Percentiles rank a stretch among this genome's conserved stretches.
These are phyloP conservation scores for Dianthus caryophyllus DNA, from an alignment of 148 eudicot genomes.

Conservation along the genomic window DNA sequence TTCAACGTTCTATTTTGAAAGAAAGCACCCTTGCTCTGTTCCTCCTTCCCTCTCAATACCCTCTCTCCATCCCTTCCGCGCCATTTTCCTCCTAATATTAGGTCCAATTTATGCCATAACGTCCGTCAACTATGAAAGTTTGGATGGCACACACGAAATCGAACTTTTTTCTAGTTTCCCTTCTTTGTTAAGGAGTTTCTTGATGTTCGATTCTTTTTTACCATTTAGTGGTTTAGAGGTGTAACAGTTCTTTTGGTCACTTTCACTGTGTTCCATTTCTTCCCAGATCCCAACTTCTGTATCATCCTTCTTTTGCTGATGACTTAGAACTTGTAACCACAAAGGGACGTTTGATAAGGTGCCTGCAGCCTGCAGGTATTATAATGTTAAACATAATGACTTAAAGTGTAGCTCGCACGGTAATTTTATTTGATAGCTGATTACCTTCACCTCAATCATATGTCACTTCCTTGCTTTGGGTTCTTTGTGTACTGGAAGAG, in stretches of 20 bases:
- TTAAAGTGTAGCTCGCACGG: neutral
- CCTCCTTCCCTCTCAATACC: too few species aligned
- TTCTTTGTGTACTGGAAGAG: neutral
- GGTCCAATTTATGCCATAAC: neutral
- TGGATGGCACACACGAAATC: neutral
- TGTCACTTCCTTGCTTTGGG: neutral
- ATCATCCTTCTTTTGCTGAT: neutral
- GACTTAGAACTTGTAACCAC: neutral
- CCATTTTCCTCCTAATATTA: too few species aligned
- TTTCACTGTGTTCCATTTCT: neutral
- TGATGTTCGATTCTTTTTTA: neutral
- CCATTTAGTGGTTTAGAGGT: neutral
- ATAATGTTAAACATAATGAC: neutral
- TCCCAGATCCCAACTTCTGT: neutral
- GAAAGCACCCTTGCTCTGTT: too few species aligned
- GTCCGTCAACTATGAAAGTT: neutral
- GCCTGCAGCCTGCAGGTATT: slow-evolving; percentile 1
- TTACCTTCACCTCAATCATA: neutral
- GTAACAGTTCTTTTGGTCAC: neutral
- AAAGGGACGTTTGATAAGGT: neutral
- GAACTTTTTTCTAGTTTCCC: neutral
- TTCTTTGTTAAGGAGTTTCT: neutral
- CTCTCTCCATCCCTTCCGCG: neutral
- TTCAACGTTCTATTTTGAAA: too few species aligned
- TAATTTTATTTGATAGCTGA: neutral